Evolutionary conservation across 2,329 filamentous ascomycete species (phyloP), one percentile per base, ranked within the genome.

Genomic region (Arthrobotrys entomopaga): DNA sequence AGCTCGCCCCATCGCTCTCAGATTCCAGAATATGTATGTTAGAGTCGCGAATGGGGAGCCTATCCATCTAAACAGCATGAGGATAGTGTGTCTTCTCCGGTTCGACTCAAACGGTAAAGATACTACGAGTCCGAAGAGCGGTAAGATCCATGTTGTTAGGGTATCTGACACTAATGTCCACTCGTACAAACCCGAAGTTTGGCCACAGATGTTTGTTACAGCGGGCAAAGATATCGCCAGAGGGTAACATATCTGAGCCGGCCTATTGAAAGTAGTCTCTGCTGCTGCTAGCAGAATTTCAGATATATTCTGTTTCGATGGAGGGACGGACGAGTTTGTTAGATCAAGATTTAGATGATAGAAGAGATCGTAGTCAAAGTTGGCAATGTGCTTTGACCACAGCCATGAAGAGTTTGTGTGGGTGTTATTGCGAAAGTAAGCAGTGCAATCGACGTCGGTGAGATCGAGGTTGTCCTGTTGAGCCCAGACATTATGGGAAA

Each of bases 11-110:
- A 77, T 80, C 24, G 80, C 77, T 50, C 78, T 78, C 58, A 81
- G 79, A 50, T 81, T 81, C 79, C 80, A 81, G 38, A 81, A 75
- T 3, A 80, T 78, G 52, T 79, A 80, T 6, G 77, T 76, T n/a
- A 81, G 57, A 13, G 77, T 72, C 10, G 77, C 76, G 16, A 81
- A 79, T 7, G 79, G 79, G 15, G 71, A 77, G 1, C 80, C 79
- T 0, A 79, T n/a, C 77, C 79, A 81, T 48, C 80, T 66, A 26
- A 76, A 77, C 43, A 77, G 60, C 48, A 76, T 73, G 16, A 74
- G 48, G 16, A 79, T 61, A 10, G 76, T 77, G 15, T 60, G 59
- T 43, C 60, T 50, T 43, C 78, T 66, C n/a, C 34, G 53, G 26
- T 79, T 79, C n/a, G 77, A 79, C 29, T 79, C 78, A 40, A 74